A percentile compares a stretch with the other conserved stretches of the same genome.
Evolutionary conservation across 2,329 filamentous ascomycete genomes (phyloP).

Genomic region (Lasiodiplodia citricola): DNA sequence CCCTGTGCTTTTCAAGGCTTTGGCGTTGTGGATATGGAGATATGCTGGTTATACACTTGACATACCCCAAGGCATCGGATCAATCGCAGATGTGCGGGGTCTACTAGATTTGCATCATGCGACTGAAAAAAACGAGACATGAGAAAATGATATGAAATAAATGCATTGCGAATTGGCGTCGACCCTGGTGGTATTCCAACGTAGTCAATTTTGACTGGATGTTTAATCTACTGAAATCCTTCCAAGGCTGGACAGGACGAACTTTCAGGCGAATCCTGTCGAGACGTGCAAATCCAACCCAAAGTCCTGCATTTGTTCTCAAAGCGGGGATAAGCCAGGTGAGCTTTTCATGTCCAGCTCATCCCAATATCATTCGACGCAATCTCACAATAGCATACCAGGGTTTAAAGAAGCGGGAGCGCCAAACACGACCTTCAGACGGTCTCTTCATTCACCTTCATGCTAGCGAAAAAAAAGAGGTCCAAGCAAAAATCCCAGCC

Average conservation of each 20-base stretch:
- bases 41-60: not conserved
- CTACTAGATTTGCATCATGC: not conserved
- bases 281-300: not conserved
- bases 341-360: not conserved
- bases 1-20: not conserved
- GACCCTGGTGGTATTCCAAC: not conserved
- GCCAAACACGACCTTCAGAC: constrained; percentile 12
- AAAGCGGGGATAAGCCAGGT: too few species aligned
- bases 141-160: not conserved
- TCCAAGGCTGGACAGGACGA: not conserved
- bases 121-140: not conserved
- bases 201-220: not conserved
- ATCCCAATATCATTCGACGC: not conserved
- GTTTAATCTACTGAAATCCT: not conserved
- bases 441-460: constrained; percentile 18
- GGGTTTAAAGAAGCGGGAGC: not conserved
- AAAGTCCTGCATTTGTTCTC: not conserved
- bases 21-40: not conserved
- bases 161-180: not conserved
- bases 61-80: not conserved
- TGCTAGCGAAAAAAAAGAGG: constrained; percentile 1
- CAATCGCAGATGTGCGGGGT: not conserved
- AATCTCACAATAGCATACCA: not conserved
- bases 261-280: not conserved
- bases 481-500: constrained; percentile 10